Base-by-base conservation (phyloP, 1,139 yeast species). In the Protomyces arabidopsidicola region DNA sequence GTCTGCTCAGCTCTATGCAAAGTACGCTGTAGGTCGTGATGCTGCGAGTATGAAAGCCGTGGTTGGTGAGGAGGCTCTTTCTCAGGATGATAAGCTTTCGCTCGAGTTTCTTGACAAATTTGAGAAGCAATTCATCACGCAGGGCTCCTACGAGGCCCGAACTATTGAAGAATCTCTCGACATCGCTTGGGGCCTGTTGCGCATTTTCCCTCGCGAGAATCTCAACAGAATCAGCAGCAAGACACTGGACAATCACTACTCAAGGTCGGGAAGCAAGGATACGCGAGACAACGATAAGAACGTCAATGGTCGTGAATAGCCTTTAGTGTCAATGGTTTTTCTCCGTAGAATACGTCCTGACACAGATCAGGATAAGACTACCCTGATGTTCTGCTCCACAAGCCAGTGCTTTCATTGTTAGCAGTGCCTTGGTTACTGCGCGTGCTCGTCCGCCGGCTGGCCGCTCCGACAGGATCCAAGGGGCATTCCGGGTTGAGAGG, bases 11-110 rank as follows among this genome's bases (percentile, higher is more conserved):
- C 83, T 93, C 75, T 93, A 93, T 75, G 99, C 99, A 73, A 93
- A 93, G 78, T 93, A 93, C 76, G 99, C 99, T 70, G 95, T 93
- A 80, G 99, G 99, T 82, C 88, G 91, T 79, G 99, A 93, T 79
- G 99, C 98, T 38, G 98, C 98, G 60, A 97, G 98, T 71, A 93
- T 93, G 99, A 93, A 93, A 81, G 97, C 98, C n/a, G 99, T 93
- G 70, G 99, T 93, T 72, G 99, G 99, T 84, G 99, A 93, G 78
- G 99, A 93, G 78, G 98, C 99, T 50, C 82, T 93, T 73, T 90
- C 97, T 45, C 89, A 90, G 70, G 99, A 93, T 79, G 99, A 93
- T 79, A 95, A 93, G 79, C 83, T 93, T 70, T 93, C 98, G 1
- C 83, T 93, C 74, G 99, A 93, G 80, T 93, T 93, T 76, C 85